Conservation (phyloP, 2,329 filamentous ascomycete genomes). For the Fusarium sp. region DNA sequence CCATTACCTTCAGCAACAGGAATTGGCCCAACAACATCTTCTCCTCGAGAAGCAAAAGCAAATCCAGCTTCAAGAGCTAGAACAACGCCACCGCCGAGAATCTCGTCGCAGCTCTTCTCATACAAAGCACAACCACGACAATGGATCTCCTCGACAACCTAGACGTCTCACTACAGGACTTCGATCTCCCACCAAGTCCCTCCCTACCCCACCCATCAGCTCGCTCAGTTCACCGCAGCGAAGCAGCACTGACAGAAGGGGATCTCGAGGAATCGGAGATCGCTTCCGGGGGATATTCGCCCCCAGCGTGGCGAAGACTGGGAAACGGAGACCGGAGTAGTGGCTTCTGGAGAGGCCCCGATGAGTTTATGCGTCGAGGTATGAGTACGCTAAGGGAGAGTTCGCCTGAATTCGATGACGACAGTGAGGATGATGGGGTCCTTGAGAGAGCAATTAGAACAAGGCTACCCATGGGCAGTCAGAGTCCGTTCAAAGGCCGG, state of each 20-base stretch:
- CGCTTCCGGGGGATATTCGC: slow-evolving; percentile 67
- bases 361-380: slow-evolving; percentile 61
- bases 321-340: slow-evolving; percentile 69
- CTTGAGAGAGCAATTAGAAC: slow-evolving; percentile 67
- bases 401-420: slow-evolving; percentile 47
- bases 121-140: slow-evolving; percentile 37
- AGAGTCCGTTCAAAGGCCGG: slow-evolving; percentile 66
- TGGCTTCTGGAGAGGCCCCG: slow-evolving; percentile 69
- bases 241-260: slow-evolving; percentile 52
- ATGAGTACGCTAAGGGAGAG: slow-evolving; percentile 50
- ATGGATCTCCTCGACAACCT: slow-evolving; percentile 57
- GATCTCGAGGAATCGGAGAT: slow-evolving; percentile 60
- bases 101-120: slow-evolving; percentile 19
- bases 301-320: slow-evolving; percentile 71
- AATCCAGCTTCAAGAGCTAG: slow-evolving; percentile 36
- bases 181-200: slow-evolving; percentile 63
- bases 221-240: slow-evolving; percentile 52
- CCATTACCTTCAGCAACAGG: slow-evolving; percentile 39
- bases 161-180: slow-evolving; percentile 68
- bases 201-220: slow-evolving; percentile 52
- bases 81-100: slow-evolving; percentile 33
- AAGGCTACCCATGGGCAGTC: slow-evolving; percentile 66
- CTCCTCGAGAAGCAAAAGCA: slow-evolving; percentile 41
- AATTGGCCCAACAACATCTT: slow-evolving; percentile 30
- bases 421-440: slow-evolving; percentile 56